phyloP scores from a whole-genome alignment of 2,329 filamentous ascomycete species.

The Aspergillus fischeri region DNA sequence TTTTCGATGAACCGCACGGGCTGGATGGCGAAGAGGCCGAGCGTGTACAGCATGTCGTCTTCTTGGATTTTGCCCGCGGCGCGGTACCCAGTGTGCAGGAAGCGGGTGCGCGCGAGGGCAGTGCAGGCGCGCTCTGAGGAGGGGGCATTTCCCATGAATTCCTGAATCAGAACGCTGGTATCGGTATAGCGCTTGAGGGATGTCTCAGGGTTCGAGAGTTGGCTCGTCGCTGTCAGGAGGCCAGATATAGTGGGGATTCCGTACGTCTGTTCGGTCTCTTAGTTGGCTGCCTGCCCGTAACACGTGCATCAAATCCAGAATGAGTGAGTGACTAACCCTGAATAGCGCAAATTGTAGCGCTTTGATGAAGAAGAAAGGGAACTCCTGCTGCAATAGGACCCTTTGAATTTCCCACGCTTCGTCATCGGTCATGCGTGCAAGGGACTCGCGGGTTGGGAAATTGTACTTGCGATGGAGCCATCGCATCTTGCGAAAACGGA shows the following conservation, averaged over 20 bases:
- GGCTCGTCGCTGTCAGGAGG: conserved; percentile 47
- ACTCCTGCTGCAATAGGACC: conserved; percentile 49
- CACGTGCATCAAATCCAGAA: neutral
- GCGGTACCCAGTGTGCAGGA: conserved; percentile 56
- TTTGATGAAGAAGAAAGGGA: conserved; percentile 50
- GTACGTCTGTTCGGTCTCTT: conserved; percentile 44
- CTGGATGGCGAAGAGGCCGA: conserved; percentile 62
- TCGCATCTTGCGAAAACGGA: conserved; percentile 34
- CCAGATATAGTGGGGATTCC: conserved; percentile 53
- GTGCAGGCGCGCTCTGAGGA: conserved; percentile 43
- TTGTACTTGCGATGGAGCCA: conserved; percentile 40
- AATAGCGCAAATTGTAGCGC: conserved; percentile 58
- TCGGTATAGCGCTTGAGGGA: conserved; percentile 53
- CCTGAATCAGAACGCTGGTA: conserved; percentile 47
- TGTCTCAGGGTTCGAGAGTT: conserved; percentile 45
- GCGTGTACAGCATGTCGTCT: conserved; percentile 62
- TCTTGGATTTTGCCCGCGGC: conserved; percentile 57
- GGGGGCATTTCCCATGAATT: conserved; percentile 45
- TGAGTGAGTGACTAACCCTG: conserved; percentile 37
- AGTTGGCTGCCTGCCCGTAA: neutral
- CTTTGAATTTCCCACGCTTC: conserved; percentile 51
- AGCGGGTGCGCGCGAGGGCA: conserved; percentile 63
- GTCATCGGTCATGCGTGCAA: conserved; percentile 51
- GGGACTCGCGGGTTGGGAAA: conserved; percentile 43
- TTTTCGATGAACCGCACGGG: conserved; percentile 59